Base-by-base conservation (phyloP, 192 early-diverging fungal genomes). In the Mortierella hygrophila region DNA sequence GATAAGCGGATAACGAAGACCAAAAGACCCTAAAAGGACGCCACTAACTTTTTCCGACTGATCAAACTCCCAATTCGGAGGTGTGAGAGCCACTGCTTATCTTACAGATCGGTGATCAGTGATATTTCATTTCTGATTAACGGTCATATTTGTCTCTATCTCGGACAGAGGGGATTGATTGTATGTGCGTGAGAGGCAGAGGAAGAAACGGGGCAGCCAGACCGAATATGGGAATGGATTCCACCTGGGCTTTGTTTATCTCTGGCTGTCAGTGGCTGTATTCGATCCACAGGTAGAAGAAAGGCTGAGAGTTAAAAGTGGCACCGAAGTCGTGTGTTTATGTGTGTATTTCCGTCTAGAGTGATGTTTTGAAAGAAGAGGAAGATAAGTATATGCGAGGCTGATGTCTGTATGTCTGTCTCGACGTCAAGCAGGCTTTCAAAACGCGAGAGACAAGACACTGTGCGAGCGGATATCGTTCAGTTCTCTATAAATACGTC, bases 331-430 rank as follows among this genome's bases (percentile, higher is more conserved):
- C 26, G 26, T 65, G 29, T 32, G 60, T 65, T 9, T 63, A 23
- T 57, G 9, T 26, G 8, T 60, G 55, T 60, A 6, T 65, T 32
- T 46, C 44, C 2, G 44, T 46, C 2, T 15, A 46, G 38, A 9
- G 57, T 9, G 1, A 35, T 32, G 29, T 60, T 60, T 26, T 23
- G n/a, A 65, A 32, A 10, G 26, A 63, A 10, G 23, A 57, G 55
- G 26, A 23, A 18, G 16, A 29, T 65, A 29, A 11, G 69, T 70
- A 23, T 41, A 20, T 40, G 40, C 5, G 35, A 70, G 41, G 37
- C 41, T 38, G 70, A 41, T 35, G 69, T 38, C 70, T 42, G 70
- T 71, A 41, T 35, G 69, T 38, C 70, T 42, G 70, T 71, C 70
- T 71, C 70, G 70, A 41, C 60, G 29, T 35, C 60, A 65, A 65